Conservation (phyloP, 208 protist genomes). For the Trypanosoma lewisi region DNA sequence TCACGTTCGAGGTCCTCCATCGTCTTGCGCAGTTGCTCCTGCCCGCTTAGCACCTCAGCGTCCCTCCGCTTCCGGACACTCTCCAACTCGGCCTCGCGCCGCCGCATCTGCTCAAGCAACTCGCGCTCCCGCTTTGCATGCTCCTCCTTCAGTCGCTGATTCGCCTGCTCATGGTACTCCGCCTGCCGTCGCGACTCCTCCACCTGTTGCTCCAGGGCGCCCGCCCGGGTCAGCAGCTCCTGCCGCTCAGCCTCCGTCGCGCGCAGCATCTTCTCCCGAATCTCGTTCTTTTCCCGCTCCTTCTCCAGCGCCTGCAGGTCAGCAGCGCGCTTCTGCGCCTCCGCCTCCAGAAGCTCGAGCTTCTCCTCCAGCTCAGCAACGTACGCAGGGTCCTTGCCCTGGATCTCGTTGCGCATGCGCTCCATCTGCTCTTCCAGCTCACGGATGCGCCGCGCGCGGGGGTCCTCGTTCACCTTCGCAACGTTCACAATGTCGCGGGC, state of each 20-base stretch:
- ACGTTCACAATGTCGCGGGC: slow-evolving; percentile 88
- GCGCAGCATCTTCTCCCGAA: slow-evolving; percentile 38
- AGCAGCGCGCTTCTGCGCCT: slow-evolving; percentile 55
- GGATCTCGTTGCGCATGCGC: slow-evolving; percentile 34
- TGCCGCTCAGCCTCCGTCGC: slow-evolving; percentile 42
- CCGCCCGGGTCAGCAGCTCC: slow-evolving; percentile 10
- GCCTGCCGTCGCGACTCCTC: too few relatives aligned
- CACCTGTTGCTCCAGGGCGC: too few relatives aligned
- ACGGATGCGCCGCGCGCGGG: slow-evolving; percentile 50
- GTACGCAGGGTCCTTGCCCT: slow-evolving; percentile 32
- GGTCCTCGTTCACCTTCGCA: slow-evolving; percentile 83
- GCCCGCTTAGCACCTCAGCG: too few relatives aligned
- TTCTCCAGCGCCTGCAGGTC: slow-evolving; percentile 56
- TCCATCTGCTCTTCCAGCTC: slow-evolving; percentile 61
- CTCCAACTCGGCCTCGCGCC: too few relatives aligned
- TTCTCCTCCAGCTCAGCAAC: slow-evolving; percentile 51
- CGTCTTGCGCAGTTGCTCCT: too few relatives aligned
- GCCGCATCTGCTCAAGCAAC: too few relatives aligned
- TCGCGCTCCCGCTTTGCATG: too few relatives aligned
- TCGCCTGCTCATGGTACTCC: too few relatives aligned
- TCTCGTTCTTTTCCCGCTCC: slow-evolving; percentile 45
- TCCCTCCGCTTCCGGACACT: too few relatives aligned
- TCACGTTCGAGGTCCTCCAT: too few relatives aligned
- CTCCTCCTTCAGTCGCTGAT: too few relatives aligned
- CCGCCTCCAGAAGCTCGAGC: slow-evolving; percentile 49